Evolutionary conservation across 2,329 filamentous ascomycete species (phyloP).

Genomic region (Penicillium sp.): DNA sequence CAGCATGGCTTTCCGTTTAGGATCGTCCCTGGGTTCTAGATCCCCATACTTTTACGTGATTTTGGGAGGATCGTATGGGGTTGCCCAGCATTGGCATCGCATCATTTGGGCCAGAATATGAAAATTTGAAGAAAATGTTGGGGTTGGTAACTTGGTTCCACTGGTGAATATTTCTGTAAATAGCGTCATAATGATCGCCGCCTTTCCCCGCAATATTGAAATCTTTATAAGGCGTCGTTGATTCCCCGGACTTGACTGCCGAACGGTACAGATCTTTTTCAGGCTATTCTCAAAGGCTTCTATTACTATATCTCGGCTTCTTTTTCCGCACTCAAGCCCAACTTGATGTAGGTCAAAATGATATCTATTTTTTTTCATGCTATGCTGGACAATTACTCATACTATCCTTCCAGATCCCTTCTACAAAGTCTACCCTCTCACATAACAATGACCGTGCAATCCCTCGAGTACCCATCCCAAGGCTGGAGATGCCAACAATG

Average conservation of each 20-base stretch:
- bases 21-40: slow-evolving; percentile 18
- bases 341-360: slow-evolving; percentile 7
- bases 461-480: slow-evolving; percentile 6
- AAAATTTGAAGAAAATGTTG: not conserved
- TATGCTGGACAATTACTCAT: not conserved
- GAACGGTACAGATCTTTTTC: not conserved
- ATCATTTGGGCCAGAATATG: no score
- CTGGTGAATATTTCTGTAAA: not conserved
- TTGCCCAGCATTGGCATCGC: slow-evolving; percentile 9
- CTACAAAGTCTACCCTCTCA: slow-evolving; percentile 4
- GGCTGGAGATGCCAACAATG: slow-evolving; percentile 24
- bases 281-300: slow-evolving; percentile 3
- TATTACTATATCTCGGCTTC: not conserved
- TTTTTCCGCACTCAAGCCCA: slow-evolving; percentile 2
- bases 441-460: slow-evolving; percentile 13
- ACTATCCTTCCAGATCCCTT: not conserved
- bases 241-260: slow-evolving; percentile 14
- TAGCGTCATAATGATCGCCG: slow-evolving; percentile 27
- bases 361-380: not conserved
- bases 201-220: slow-evolving; percentile 23
- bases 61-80: slow-evolving; percentile 1
- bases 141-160: not conserved
- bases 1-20: slow-evolving; percentile 7
- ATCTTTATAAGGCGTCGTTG: slow-evolving; percentile 16
- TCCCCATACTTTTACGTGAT: slow-evolving; percentile 26